A percentile compares a stretch with the other conserved stretches of the same genome.
These are phyloP conservation scores for Urostyla sp. DNA, from an alignment of 73 alveolate species.

Conservation along the genomic window DNA sequence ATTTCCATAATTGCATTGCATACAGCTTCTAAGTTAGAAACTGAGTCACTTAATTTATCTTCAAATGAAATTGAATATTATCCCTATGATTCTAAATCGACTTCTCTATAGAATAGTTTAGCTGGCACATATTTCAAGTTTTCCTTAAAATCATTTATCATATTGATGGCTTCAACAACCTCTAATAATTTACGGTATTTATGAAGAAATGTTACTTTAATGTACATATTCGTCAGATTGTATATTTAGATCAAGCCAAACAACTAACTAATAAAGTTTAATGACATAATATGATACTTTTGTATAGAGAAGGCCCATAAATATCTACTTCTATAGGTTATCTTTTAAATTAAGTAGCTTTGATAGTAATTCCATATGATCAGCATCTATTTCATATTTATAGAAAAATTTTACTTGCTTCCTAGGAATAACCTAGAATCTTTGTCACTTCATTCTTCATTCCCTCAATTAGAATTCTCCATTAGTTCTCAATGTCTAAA, in stretches of 20 bases:
- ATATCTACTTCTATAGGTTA: conserved; percentile 53
- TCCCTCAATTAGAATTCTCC: conserved; percentile 51
- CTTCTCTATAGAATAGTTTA: conserved; percentile 45
- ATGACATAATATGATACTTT: too few species aligned
- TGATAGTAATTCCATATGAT: conserved; percentile 53
- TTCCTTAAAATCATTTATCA: conserved; percentile 61
- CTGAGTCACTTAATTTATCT: conserved; percentile 12
- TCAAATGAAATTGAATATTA: conserved; percentile 21
- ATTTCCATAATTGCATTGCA: conserved; percentile 66
- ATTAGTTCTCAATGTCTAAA: conserved; percentile 51
- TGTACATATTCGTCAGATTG: conserved; percentile 72
- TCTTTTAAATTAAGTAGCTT: conserved; percentile 69
- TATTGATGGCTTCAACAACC: conserved; percentile 60
- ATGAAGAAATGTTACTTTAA: conserved; percentile 3
- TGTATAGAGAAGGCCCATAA: conserved; percentile 58
- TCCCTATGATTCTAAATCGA: conserved; percentile 48
- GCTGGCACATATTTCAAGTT: conserved; percentile 65
- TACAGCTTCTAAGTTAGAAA: conserved; percentile 56
- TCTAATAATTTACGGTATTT: conserved; percentile 22
- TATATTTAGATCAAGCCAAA: conserved; percentile 79
- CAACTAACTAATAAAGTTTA: too few species aligned
- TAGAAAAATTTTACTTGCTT: conserved; percentile 4
- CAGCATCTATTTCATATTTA: conserved; percentile 16
- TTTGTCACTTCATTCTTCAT: conserved; percentile 51
- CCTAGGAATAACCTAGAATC: conserved; percentile 53